Evolutionary conservation across 2,329 filamentous ascomycete species (phyloP).

Genomic region (Trichoderma gracile): DNA sequence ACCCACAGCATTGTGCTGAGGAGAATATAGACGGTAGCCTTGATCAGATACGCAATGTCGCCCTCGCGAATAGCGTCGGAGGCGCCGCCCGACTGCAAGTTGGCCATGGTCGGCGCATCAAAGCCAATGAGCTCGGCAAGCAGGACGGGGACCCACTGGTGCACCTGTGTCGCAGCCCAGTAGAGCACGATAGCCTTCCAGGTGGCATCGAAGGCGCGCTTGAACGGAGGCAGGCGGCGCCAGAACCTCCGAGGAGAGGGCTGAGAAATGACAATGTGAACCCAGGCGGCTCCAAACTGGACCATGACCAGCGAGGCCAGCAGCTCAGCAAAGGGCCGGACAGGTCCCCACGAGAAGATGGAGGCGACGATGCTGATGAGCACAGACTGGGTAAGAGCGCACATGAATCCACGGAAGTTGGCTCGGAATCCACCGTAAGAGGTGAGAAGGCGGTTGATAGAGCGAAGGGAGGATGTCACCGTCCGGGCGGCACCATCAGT

Average conservation of each 20-base stretch:
- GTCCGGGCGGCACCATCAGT: slow-evolving; percentile 40
- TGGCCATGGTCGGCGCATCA: slow-evolving; percentile 39
- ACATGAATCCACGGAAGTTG: slow-evolving; percentile 68
- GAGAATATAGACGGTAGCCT: slow-evolving; percentile 49
- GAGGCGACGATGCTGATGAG: slow-evolving; percentile 42
- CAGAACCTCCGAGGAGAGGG: slow-evolving; percentile 65
- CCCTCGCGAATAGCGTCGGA: slow-evolving; percentile 43
- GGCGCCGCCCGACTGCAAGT: slow-evolving; percentile 33
- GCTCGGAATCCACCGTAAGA: slow-evolving; percentile 64
- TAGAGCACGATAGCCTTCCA: slow-evolving; percentile 65
- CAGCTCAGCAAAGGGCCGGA: slow-evolving; percentile 29
- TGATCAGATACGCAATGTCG: slow-evolving; percentile 37
- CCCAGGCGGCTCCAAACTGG: slow-evolving; percentile 75
- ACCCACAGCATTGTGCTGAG: slow-evolving; percentile 54
- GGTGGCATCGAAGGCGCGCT: slow-evolving; percentile 66
- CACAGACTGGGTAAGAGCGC: slow-evolving; percentile 45
- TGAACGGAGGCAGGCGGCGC: slow-evolving; percentile 67
- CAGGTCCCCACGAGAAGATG: slow-evolving; percentile 45
- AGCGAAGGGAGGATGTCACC: slow-evolving; percentile 54
- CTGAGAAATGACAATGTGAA: slow-evolving; percentile 79
- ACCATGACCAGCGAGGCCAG: slow-evolving; percentile 62
- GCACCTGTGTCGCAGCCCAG: slow-evolving; percentile 58
- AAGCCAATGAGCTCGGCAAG: slow-evolving; percentile 49
- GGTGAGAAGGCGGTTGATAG: slow-evolving; percentile 57
- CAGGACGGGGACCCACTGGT: slow-evolving; percentile 48